Percentiles rank a stretch among this genome's conserved stretches.
Evolutionary conservation across 441 rosid genomes (phyloP).

Genomic region (Aquilaria agallochum): DNA sequence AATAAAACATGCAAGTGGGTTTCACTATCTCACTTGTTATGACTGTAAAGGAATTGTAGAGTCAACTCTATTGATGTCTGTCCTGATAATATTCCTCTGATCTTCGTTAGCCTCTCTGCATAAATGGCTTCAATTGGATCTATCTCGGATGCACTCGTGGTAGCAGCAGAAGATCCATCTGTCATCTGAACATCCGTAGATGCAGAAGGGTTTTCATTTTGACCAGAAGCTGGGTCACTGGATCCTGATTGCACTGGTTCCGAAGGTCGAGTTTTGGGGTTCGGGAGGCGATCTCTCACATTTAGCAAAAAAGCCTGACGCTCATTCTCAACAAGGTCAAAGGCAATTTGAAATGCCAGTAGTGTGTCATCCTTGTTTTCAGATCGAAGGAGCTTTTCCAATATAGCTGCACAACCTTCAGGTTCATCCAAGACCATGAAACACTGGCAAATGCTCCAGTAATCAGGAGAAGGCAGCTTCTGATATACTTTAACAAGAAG

Average conservation of each 20-base stretch:
- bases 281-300: slow-evolving; percentile 76
- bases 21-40: slow-evolving; percentile 66
- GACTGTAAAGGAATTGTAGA: slow-evolving; percentile 87
- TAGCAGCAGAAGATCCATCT: slow-evolving; percentile 55
- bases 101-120: slow-evolving; percentile 80
- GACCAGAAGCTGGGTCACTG: slow-evolving; percentile 38
- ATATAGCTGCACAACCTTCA: slow-evolving; percentile 70
- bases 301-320: slow-evolving; percentile 94
- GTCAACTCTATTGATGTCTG: slow-evolving; percentile 92
- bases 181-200: slow-evolving; percentile 74
- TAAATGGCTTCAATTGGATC: slow-evolving; percentile 65
- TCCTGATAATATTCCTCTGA: slow-evolving; percentile 88
- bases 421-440: slow-evolving; percentile 96
- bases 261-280: slow-evolving; percentile 50
- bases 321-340: slow-evolving; percentile 97
- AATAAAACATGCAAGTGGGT: slow-evolving; percentile 7
- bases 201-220: slow-evolving; percentile 46
- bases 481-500: slow-evolving; percentile 89
- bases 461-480: slow-evolving; percentile 90
- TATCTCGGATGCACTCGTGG: slow-evolving; percentile 29
- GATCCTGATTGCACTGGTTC: slow-evolving; percentile 48
- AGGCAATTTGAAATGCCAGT: slow-evolving; percentile 86
- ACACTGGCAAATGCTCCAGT: slow-evolving; percentile 93
- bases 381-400: slow-evolving; percentile 91
- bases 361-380: slow-evolving; percentile 79